Percentiles rank a stretch among this genome's conserved stretches.
These are phyloP conservation scores for Salvia splendens DNA, from an alignment of 257 asterid genomes.

Conservation along the genomic window DNA sequence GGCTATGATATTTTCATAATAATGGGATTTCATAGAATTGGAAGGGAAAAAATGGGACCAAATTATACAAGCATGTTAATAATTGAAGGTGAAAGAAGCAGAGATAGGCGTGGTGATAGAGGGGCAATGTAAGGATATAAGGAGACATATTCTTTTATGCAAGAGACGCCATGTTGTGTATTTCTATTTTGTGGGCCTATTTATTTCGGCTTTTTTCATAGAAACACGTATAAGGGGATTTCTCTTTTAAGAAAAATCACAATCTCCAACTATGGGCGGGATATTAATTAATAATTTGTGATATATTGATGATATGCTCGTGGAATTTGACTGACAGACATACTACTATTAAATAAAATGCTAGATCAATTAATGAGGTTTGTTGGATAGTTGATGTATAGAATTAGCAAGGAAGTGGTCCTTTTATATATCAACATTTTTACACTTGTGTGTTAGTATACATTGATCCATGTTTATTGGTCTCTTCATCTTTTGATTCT, in stretches of 20 bases:
- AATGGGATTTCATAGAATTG: slow-evolving; percentile 25
- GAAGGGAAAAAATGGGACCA: slow-evolving; percentile 17
- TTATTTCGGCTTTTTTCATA: background rate
- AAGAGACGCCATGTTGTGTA: slow-evolving; percentile 26
- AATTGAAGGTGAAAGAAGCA: slow-evolving; percentile 50
- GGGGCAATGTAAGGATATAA: slow-evolving; percentile 42
- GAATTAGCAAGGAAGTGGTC: too few species aligned
- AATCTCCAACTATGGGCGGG: background rate
- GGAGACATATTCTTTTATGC: slow-evolving; percentile 41
- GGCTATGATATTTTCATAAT: too few species aligned
- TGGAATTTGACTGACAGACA: too few species aligned
- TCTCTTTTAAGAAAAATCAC: slow-evolving; percentile 26
- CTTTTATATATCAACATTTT: too few species aligned
- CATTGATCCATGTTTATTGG: too few species aligned
- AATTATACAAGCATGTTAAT: slow-evolving; percentile 34
- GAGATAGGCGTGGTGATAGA: slow-evolving; percentile 44
- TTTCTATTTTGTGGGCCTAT: slow-evolving; percentile 32
- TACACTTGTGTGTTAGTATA: too few species aligned
- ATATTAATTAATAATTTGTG: background rate
- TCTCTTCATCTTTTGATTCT: too few species aligned
- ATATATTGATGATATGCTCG: too few species aligned
- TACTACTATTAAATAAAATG: too few species aligned
- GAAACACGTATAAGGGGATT: slow-evolving; percentile 1
- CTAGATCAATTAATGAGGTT: too few species aligned
- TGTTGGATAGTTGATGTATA: too few species aligned